A percentile compares a stretch with the other conserved stretches of the same genome.
These are phyloP conservation scores for Malassezia equina DNA, from an alignment of 1,284 basidiomycete genomes.

Conservation along the genomic window DNA sequence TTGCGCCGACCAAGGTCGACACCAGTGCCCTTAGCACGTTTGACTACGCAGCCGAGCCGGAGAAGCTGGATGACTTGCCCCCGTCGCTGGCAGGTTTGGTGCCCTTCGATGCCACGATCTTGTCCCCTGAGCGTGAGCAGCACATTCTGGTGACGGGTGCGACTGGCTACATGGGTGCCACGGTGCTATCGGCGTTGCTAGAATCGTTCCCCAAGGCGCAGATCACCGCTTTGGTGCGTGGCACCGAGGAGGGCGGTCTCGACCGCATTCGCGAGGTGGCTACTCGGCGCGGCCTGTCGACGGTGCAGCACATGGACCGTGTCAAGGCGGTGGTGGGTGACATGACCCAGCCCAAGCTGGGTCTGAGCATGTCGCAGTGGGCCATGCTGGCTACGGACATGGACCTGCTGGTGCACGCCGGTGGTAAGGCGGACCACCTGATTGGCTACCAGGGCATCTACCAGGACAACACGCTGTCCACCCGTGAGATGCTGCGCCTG, in stretches of 20 bases:
- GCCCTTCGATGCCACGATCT: conserved; percentile 13
- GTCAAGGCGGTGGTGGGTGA: conserved; percentile 19
- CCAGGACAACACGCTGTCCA: conserved; percentile 45
- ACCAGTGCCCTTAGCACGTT: conserved; percentile 4
- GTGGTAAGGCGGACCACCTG: conserved; percentile 46
- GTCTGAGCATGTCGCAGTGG: conserved; percentile 40
- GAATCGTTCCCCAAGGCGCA: conserved; percentile 29
- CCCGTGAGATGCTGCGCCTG: conserved; percentile 48
- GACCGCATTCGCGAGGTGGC: conserved; percentile 31
- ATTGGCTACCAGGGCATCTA: conserved; percentile 48
- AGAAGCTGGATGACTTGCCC: conserved; percentile 19
- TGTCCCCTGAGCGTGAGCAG: conserved; percentile 22
- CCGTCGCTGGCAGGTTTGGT: conserved; percentile 12
- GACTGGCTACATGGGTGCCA: conserved; percentile 47
- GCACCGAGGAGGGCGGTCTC: conserved; percentile 42
- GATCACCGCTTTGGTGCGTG: conserved; percentile 47
- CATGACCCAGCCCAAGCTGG: conserved; percentile 43
- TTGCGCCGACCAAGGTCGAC: conserved; percentile 1
- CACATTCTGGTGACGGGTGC: conserved; percentile 46
- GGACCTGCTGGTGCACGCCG: conserved; percentile 44
- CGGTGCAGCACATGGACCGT: conserved; percentile 18
- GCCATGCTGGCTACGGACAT: conserved; percentile 36
- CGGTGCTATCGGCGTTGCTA: conserved; percentile 40
- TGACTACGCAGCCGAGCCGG: conserved; percentile 17
- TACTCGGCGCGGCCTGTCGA: conserved; percentile 5